Evolutionary conservation across 2,329 filamentous ascomycete species (phyloP).

Genomic region (Periconia sp.): DNA sequence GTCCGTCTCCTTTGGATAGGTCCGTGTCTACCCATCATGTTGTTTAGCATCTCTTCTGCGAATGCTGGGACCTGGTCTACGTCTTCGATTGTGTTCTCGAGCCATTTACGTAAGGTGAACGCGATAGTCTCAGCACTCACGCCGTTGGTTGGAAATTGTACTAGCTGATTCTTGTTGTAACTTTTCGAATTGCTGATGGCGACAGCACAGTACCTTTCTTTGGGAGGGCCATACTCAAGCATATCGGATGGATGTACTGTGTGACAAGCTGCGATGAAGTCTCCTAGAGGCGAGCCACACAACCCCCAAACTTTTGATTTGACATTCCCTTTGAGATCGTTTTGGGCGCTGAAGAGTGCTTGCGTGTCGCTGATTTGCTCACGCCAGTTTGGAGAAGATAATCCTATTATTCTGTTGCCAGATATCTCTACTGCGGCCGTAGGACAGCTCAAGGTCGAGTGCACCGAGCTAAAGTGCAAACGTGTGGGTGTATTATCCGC

Average conservation of each 20-base stretch:
- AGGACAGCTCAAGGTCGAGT: conserved; percentile 35
- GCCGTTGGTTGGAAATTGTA: conserved; percentile 17
- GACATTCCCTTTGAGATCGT: conserved; percentile 53
- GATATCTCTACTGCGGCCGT: conserved; percentile 35
- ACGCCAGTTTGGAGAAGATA: conserved; percentile 41
- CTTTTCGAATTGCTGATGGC: conserved; percentile 25
- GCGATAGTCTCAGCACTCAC: conserved; percentile 36
- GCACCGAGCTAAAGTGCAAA: conserved; percentile 42
- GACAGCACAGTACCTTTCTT: conserved; percentile 48
- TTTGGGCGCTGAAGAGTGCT: conserved; percentile 50
- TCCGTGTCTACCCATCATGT: conserved; percentile 23
- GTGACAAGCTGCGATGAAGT: conserved; percentile 52
- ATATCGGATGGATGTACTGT: conserved; percentile 60
- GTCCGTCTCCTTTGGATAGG: neutral
- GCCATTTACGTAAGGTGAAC: conserved; percentile 37
- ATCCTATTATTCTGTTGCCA: conserved; percentile 7
- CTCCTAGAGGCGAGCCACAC: conserved; percentile 48
- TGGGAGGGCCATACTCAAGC: conserved; percentile 57
- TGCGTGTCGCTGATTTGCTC: conserved; percentile 41
- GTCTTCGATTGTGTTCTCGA: conserved; percentile 32
- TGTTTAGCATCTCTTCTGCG: conserved; percentile 21
- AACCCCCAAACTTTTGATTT: conserved; percentile 58
- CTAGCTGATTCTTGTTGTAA: conserved; percentile 17
- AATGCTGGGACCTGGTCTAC: conserved; percentile 22
- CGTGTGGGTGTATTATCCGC: conserved; percentile 14